Percentiles rank a stretch among this genome's conserved stretches.
phyloP scores from a whole-genome alignment of 2,329 filamentous ascomycete genomes.

The Chaetomium globosum region DNA sequence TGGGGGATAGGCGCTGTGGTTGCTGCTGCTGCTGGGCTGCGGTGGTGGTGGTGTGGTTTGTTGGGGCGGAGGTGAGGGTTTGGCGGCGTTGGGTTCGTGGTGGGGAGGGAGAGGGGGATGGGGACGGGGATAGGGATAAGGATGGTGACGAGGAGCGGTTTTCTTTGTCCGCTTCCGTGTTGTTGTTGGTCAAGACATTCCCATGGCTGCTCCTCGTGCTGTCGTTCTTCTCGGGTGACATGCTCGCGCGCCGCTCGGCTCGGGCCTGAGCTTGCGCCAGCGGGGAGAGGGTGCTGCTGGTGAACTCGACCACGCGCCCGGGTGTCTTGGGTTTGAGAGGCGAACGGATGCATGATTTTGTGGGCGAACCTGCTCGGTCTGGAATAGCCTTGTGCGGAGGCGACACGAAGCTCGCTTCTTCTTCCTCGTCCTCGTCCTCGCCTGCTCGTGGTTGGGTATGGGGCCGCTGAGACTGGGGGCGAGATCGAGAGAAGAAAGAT shows the following conservation, averaged over 20 bases:
- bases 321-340: constrained; percentile 61
- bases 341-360: constrained; percentile 60
- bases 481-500: constrained; percentile 27
- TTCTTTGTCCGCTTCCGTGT: constrained; percentile 22
- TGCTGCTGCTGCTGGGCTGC: constrained; percentile 14
- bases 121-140: background rate
- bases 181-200: background rate
- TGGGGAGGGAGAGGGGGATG: constrained; percentile 8
- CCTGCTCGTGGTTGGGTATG: constrained; percentile 9
- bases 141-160: constrained; percentile 14
- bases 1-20: constrained; percentile 24
- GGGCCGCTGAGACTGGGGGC: constrained; percentile 2
- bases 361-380: constrained; percentile 56
- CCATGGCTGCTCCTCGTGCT: background rate
- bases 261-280: constrained; percentile 46
- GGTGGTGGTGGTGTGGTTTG: background rate
- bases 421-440: constrained; percentile 30
- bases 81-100: background rate
- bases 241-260: constrained; percentile 30
- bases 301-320: constrained; percentile 62
- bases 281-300: constrained; percentile 54
- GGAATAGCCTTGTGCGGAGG: constrained; percentile 54
- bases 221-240: constrained; percentile 13
- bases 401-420: constrained; percentile 45
- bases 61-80: background rate